These are phyloP conservation scores for Fonsecaea multimorphosa DNA, from an alignment of 2,329 filamentous ascomycete genomes.

Conservation along the genomic window DNA sequence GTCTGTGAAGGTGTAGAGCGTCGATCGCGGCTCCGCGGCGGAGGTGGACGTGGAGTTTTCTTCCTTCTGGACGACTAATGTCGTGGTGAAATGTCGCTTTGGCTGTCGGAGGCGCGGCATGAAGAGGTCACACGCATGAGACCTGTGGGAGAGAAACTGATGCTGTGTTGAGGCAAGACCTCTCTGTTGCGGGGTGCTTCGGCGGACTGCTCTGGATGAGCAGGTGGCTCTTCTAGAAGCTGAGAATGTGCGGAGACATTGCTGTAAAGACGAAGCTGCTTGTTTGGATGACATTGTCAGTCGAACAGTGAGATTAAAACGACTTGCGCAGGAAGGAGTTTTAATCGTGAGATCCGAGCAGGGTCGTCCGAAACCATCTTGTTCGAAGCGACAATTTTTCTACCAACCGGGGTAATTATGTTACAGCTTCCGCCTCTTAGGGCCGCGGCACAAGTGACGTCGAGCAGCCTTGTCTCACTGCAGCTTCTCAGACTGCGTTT, in stretches of 20 bases:
- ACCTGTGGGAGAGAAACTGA: neutral
- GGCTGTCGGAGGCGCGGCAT: slow-evolving; percentile 31
- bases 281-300: neutral
- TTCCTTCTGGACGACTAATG: slow-evolving; percentile 26
- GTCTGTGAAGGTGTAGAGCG: slow-evolving; percentile 37
- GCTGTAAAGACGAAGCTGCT: neutral
- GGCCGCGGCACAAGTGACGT: too few relatives aligned
- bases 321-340: neutral
- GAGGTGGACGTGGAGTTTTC: slow-evolving; percentile 19
- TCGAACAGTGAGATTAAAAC: neutral
- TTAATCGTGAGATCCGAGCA: neutral
- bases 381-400: too few relatives aligned
- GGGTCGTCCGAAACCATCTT: neutral
- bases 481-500: too few relatives aligned
- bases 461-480: too few relatives aligned
- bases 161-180: neutral
- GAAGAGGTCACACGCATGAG: neutral
- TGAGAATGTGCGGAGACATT: neutral
- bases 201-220: neutral
- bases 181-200: neutral
- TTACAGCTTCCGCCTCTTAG: too few relatives aligned
- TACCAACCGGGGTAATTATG: too few relatives aligned
- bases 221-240: neutral
- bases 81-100: slow-evolving; percentile 34
- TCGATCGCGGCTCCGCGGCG: slow-evolving; percentile 25